Percentiles rank a stretch among this genome's conserved stretches.
phyloP scores from a whole-genome alignment of 1,284 basidiomycete species.

The Trichosporon faecale region DNA sequence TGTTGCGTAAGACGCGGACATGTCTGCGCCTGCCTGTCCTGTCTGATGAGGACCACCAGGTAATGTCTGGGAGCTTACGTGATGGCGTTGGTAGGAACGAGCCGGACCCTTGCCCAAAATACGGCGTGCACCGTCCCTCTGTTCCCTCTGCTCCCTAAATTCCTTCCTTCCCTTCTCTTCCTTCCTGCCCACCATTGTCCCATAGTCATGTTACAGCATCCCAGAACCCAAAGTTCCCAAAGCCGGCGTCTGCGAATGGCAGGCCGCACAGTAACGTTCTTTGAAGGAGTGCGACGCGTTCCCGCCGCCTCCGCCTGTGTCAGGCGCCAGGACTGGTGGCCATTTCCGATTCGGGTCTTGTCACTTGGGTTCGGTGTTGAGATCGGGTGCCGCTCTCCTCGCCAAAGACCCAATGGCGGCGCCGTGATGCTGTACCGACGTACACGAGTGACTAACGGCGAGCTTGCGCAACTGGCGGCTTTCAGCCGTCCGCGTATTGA shows the following conservation, averaged over 20 bases:
- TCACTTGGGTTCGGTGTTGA: background rate
- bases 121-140: background rate
- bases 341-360: background rate
- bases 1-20: background rate
- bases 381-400: background rate
- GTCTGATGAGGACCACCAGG: background rate
- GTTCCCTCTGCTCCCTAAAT: background rate
- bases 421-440: background rate
- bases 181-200: background rate
- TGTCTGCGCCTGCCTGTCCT: background rate
- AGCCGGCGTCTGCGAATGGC: background rate
- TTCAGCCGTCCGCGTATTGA: background rate
- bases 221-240: background rate
- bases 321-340: background rate
- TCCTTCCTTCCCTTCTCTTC: background rate
- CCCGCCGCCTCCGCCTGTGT: conserved; percentile 2
- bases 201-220: background rate
- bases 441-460: background rate
- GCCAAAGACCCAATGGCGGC: background rate
- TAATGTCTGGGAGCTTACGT: background rate
- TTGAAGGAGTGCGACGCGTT: background rate
- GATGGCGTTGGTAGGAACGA: background rate
- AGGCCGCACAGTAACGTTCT: background rate
- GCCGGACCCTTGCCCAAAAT: background rate
- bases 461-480: background rate